phyloP scores from a whole-genome alignment of 805 yeast species.

The Candida incommunis region DNA sequence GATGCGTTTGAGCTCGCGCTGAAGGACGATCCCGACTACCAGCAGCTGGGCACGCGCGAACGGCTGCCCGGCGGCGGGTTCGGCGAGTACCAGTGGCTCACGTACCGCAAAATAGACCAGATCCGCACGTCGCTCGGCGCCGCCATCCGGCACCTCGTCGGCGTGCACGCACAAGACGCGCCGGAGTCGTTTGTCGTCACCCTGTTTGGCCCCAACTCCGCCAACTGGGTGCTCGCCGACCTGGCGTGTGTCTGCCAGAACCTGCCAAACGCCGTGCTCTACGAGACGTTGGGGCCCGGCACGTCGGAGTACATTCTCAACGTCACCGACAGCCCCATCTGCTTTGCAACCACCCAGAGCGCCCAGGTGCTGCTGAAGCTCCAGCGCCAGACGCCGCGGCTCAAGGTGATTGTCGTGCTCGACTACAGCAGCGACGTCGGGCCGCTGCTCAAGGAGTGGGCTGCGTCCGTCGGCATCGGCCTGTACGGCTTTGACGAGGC shows the following conservation, averaged over 20 bases:
- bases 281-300: constrained; percentile 43
- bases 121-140: constrained; percentile 38
- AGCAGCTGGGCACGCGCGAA: constrained; percentile 24
- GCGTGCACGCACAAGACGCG: constrained; percentile 7
- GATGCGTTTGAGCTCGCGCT: constrained; percentile 23
- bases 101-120: constrained; percentile 28
- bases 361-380: constrained; percentile 32
- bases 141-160: constrained; percentile 35
- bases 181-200: background rate
- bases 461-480: constrained; percentile 19
- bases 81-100: constrained; percentile 27
- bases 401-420: constrained; percentile 43
- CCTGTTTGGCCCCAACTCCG: constrained; percentile 21
- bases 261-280: constrained; percentile 37
- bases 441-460: constrained; percentile 10
- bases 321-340: constrained; percentile 47
- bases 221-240: constrained; percentile 54
- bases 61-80: constrained; percentile 21
- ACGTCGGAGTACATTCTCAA: constrained; percentile 50
- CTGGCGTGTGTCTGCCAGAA: constrained; percentile 50
- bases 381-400: constrained; percentile 25
- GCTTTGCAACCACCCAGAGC: constrained; percentile 40
- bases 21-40: constrained; percentile 15
- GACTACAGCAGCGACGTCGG: background rate
- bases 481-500: constrained; percentile 30